Conservation (phyloP, 1,284 basidiomycete species). For the Cryptococcus neoformans region DNA sequence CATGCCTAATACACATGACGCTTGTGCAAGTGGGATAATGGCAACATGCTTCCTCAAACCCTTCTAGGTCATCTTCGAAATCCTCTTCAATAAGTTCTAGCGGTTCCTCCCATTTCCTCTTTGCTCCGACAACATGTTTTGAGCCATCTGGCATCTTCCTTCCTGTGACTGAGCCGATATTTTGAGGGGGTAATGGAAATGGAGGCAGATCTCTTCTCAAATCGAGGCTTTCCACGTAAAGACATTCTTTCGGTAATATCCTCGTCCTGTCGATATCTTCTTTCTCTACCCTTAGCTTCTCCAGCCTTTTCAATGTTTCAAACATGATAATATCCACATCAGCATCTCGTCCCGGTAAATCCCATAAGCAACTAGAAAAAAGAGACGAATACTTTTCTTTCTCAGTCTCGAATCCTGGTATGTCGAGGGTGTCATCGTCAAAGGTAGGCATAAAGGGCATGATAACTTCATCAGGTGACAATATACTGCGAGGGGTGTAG, state of each 20-base stretch:
- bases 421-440: not conserved
- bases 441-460: not conserved
- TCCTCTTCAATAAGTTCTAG: constrained; percentile 2
- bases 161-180: not conserved
- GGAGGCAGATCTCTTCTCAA: constrained; percentile 12
- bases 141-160: not conserved
- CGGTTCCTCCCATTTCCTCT: constrained; percentile 11
- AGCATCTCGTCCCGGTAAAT: not conserved
- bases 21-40: constrained; percentile 3
- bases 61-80: not conserved
- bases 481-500: not conserved
- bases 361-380: not conserved
- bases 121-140: not conserved
- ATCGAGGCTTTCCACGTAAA: constrained; percentile 5
- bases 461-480: not conserved
- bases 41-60: constrained; percentile 3
- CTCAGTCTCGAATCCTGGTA: not conserved
- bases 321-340: constrained; percentile 13
- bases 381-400: not conserved
- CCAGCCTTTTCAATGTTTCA: constrained; percentile 3
- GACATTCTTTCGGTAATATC: constrained; percentile 4
- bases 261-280: constrained; percentile 8
- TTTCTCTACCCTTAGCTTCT: not conserved
- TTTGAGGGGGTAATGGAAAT: constrained; percentile 6
- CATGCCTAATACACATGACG: constrained; percentile 8